Evolutionary conservation across 2,329 filamentous ascomycete species (phyloP).

Genomic region (Clonostachys byssicola): DNA sequence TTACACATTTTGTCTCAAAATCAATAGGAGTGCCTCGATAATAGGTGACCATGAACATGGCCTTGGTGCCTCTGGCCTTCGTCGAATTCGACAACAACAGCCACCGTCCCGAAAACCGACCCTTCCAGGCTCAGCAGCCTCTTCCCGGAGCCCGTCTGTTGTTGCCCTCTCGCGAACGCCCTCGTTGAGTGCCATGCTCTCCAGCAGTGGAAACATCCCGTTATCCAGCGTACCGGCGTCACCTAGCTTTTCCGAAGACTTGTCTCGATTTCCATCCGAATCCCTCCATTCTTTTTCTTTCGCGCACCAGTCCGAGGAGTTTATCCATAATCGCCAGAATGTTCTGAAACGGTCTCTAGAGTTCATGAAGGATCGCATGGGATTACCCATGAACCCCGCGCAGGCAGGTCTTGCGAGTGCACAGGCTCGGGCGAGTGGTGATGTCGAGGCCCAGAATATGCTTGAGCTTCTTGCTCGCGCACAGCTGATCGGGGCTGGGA

Average conservation of each 20-base stretch:
- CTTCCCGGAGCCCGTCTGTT: constrained; percentile 56
- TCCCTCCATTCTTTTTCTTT: constrained; percentile 98
- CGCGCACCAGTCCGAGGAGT: constrained; percentile 89
- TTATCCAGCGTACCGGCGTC: constrained; percentile 62
- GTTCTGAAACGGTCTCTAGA: constrained; percentile 91
- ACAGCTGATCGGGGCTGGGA: constrained; percentile 69
- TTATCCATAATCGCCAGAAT: constrained; percentile 87
- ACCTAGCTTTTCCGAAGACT: constrained; percentile 79
- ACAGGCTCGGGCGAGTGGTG: constrained; percentile 76
- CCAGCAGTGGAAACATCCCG: constrained; percentile 48
- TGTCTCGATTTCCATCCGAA: constrained; percentile 89
- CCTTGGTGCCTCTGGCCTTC: constrained; percentile 78
- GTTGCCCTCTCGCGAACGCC: constrained; percentile 59
- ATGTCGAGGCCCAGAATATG: constrained; percentile 85
- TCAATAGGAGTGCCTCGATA: constrained; percentile 63
- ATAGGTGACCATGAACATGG: constrained; percentile 86
- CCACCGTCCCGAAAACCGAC: constrained; percentile 58
- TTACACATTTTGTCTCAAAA: not conserved
- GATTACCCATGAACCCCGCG: constrained; percentile 63
- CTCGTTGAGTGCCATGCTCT: constrained; percentile 66
- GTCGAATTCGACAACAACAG: constrained; percentile 88
- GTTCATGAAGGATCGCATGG: constrained; percentile 91
- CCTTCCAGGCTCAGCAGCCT: constrained; percentile 56
- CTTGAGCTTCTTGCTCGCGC: constrained; percentile 82
- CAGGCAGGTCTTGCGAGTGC: constrained; percentile 76